These are phyloP conservation scores for Elsinoe ampelina DNA, from an alignment of 2,329 filamentous ascomycete species.

Conservation along the genomic window DNA sequence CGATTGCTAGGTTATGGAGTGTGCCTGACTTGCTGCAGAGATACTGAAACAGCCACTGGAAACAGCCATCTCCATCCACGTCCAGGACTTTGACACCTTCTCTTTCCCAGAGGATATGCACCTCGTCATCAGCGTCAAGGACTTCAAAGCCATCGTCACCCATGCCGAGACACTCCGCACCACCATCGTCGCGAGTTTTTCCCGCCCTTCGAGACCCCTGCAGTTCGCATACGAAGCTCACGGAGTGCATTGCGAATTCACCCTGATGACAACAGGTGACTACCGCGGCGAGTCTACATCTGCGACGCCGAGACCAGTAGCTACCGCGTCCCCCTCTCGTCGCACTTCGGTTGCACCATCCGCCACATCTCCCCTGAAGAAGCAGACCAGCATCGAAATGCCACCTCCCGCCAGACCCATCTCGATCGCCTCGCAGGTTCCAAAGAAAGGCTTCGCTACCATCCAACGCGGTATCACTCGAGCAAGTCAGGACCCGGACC, in stretches of 20 bases:
- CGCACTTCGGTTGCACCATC: conserved; percentile 10
- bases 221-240: conserved; percentile 62
- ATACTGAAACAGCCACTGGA: conserved; percentile 71
- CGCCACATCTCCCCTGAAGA: conserved; percentile 7
- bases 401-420: conserved; percentile 16
- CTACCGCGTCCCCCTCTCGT: conserved; percentile 22
- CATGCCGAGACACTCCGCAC: conserved; percentile 63
- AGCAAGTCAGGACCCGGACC: conserved; percentile 30
- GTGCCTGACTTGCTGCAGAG: conserved; percentile 37
- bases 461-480: conserved; percentile 14
- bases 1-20: background rate
- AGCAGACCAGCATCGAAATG: conserved; percentile 13
- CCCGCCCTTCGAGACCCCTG: conserved; percentile 59
- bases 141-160: conserved; percentile 69
- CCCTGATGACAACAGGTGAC: conserved; percentile 73
- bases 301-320: conserved; percentile 19
- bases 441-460: conserved; percentile 21
- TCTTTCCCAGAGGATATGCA: conserved; percentile 65
- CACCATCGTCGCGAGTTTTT: conserved; percentile 60
- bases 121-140: conserved; percentile 72
- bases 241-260: conserved; percentile 64
- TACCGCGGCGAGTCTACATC: conserved; percentile 30
- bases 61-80: conserved; percentile 68
- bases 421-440: conserved; percentile 13
- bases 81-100: conserved; percentile 67